Percentiles rank a stretch among this genome's conserved stretches.
phyloP scores from a whole-genome alignment of 2,329 filamentous ascomycete species.

The Neopestalotiopsis sp. region DNA sequence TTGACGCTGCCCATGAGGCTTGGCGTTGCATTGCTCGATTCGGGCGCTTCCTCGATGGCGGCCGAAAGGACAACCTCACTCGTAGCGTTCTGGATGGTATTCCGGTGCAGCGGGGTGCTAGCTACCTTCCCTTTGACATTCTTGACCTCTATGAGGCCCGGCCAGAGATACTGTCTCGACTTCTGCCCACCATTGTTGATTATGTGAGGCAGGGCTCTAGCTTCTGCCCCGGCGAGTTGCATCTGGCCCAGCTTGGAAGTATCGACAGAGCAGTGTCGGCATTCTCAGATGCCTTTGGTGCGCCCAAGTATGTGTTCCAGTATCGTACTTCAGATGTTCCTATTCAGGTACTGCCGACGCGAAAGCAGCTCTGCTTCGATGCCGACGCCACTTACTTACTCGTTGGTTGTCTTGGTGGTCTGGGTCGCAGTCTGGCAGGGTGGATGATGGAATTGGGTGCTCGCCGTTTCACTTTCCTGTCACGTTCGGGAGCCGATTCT shows the following conservation, averaged over 20 bases:
- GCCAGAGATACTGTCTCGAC: too few relatives aligned
- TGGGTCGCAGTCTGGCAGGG: conserved; percentile 37
- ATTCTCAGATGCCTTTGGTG: too few relatives aligned
- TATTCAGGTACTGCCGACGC: conserved; percentile 15
- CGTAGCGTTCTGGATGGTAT: conserved; percentile 26
- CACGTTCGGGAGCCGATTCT: conserved; percentile 34
- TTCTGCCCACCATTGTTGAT: too few relatives aligned
- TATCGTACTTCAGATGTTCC: conserved; percentile 23
- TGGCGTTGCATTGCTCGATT: conserved; percentile 28
- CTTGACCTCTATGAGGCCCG: too few relatives aligned
- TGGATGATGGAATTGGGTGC: conserved; percentile 41
- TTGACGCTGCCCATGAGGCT: conserved; percentile 19
- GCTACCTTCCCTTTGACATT: conserved; percentile 24
- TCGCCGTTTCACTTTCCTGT: conserved; percentile 37
- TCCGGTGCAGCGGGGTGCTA: conserved; percentile 31
- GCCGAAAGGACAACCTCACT: conserved; percentile 28
- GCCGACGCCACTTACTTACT: conserved; percentile 36
- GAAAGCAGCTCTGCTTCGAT: conserved; percentile 16
- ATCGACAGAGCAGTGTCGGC: too few relatives aligned
- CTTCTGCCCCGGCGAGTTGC: too few relatives aligned
- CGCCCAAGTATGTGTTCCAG: too few relatives aligned
- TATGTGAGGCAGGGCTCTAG: too few relatives aligned
- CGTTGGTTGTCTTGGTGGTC: conserved; percentile 41
- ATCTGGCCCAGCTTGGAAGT: too few relatives aligned
- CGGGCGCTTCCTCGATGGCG: conserved; percentile 27